A percentile compares a stretch with the other conserved stretches of the same genome.
phyloP scores from a whole-genome alignment of 2,329 filamentous ascomycete genomes.

The Davidsoniella eucalypti region DNA sequence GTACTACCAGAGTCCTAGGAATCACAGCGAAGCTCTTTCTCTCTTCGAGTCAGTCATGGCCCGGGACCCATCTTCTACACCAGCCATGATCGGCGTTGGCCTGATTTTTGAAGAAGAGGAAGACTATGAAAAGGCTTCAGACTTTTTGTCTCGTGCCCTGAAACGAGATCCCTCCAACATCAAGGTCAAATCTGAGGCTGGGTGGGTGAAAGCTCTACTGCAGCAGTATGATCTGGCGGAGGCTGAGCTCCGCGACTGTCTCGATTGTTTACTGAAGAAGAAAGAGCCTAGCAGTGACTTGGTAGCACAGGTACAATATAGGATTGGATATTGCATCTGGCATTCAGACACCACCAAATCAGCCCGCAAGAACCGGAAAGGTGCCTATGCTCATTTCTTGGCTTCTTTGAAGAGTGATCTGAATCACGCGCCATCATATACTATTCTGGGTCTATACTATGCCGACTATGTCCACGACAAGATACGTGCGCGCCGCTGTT shows the following conservation, averaged over 20 bases:
- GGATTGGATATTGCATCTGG: conserved; percentile 78
- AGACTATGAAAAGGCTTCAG: conserved; percentile 65
- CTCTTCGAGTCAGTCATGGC: conserved; percentile 71
- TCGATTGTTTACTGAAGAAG: conserved; percentile 47
- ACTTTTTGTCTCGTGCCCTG: conserved; percentile 64
- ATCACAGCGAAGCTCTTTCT: conserved; percentile 75
- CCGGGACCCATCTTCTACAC: conserved; percentile 58
- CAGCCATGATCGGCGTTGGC: conserved; percentile 76
- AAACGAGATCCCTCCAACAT: conserved; percentile 57
- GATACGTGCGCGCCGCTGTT: conserved; percentile 75
- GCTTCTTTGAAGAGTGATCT: conserved; percentile 72
- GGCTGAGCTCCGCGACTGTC: conserved; percentile 51
- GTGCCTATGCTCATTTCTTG: conserved; percentile 72
- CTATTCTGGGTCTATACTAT: conserved; percentile 78
- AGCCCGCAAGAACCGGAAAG: conserved; percentile 62
- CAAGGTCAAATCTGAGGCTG: conserved; percentile 68
- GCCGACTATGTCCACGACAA: conserved; percentile 80
- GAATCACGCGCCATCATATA: conserved; percentile 81
- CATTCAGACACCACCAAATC: conserved; percentile 57
- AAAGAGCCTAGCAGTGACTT: conserved; percentile 42
- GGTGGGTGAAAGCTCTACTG: conserved; percentile 78
- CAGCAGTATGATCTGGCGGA: conserved; percentile 56
- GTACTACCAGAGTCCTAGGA: conserved; percentile 73
- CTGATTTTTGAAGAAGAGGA: conserved; percentile 88
- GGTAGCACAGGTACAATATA: conserved; percentile 72